Base-by-base conservation (phyloP, 768 basidiomycete genomes). In the Megacollybia marginata region DNA sequence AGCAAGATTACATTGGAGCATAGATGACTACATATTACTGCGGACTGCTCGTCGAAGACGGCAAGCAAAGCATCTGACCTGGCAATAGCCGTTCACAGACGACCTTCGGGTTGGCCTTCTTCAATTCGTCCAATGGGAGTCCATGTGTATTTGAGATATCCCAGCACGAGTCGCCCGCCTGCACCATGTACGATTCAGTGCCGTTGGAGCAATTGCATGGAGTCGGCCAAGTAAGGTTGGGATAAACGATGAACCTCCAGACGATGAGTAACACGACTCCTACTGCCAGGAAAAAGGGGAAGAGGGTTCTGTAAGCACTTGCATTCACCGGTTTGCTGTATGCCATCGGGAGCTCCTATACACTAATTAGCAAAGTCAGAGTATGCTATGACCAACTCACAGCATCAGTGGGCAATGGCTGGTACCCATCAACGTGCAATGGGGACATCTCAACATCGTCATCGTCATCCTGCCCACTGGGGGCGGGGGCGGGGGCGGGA, bases 241-340 rank as follows among this genome's bases (percentile, higher is more conserved):
- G 73, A 6, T 68, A 69, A 33, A 77, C 55, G 13, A 80, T 67
- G 42, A 85, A 70, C 10, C 82, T 78, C 78, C 80, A 85, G 52
- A 83, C 64, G 48, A 85, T 74, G 11, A 87, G 70, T 36, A 87
- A 71, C 16, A 79, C 52, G 48, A 80, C 82, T 10, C 75, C 78
- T 40, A 85, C 73, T 45, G 85, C 74, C 50, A 87, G 79, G 69
- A 85, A 82, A 68, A 85, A 87, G 7, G 84, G 84, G 57, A 83
- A 81, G 7, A 87, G 70, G 0, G 80, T 74, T 19, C 78, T 75
- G 57, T 85, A 85, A 6, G 78, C 69, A 9, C 64, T 60, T n/a
- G 69, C 57, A 48, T 69, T 71, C 45, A 67, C 57, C 52, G 58
- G 52, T 8, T 63, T 56, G 40, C 63, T 63, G 47, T 62, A 60